Percentiles rank a stretch among this genome's conserved stretches.
Evolutionary conservation across 441 rosid genomes (phyloP).

Genomic region (Erodium chrysanthum): DNA sequence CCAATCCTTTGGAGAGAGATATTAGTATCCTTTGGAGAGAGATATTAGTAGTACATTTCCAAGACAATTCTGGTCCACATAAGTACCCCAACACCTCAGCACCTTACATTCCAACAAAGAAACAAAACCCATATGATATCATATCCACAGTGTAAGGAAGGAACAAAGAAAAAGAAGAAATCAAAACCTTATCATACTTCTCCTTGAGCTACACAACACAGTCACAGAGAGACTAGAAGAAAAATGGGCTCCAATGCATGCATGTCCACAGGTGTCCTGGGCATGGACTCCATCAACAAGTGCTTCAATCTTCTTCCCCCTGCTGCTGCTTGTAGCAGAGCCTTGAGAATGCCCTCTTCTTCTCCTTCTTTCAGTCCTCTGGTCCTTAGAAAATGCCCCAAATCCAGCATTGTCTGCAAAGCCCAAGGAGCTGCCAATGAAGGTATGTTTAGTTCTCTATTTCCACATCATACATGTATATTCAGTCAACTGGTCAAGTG

Average conservation of each 20-base stretch:
- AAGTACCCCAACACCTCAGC: neutral
- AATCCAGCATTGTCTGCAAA: neutral
- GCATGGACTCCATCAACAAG: too few species aligned
- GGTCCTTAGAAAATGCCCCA: neutral
- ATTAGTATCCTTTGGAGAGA: neutral
- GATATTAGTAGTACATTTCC: neutral
- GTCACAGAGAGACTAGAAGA: neutral
- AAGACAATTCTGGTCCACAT: neutral
- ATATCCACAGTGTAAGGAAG: too few species aligned
- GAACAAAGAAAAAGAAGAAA: too few species aligned
- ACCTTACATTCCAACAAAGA: neutral
- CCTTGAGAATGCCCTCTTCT: neutral
- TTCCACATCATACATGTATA: neutral
- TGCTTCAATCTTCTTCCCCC: neutral
- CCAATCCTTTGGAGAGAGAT: neutral
- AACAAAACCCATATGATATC: too few species aligned
- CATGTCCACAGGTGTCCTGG: neutral
- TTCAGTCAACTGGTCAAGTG: too few species aligned
- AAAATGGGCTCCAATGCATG: too few species aligned
- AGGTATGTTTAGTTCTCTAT: neutral
- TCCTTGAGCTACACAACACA: neutral
- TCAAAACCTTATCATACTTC: neutral
- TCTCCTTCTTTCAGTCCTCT: neutral
- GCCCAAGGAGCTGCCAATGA: neutral
- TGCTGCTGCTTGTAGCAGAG: neutral